phyloP scores from a whole-genome alignment of 2,329 filamentous ascomycete genomes.

The Epichloe baconii region DNA sequence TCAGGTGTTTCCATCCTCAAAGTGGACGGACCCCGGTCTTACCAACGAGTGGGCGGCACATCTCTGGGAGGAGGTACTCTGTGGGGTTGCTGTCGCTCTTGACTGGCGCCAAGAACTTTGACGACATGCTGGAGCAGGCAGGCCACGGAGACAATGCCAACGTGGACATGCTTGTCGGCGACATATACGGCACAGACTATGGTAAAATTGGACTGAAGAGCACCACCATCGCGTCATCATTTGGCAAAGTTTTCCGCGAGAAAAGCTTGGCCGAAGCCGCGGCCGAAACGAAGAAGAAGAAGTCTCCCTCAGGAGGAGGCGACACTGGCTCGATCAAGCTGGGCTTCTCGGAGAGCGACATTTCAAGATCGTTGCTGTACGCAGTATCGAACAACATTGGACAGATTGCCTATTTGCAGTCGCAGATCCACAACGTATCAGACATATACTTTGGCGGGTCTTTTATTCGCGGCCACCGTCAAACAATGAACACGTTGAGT shows the following conservation, averaged over 20 bases:
- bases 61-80: constrained; percentile 94
- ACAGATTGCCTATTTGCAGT: constrained; percentile 95
- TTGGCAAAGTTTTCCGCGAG: constrained; percentile 92
- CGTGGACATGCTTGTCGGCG: constrained; percentile 93
- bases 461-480: constrained; percentile 89
- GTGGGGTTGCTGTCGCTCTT: constrained; percentile 84
- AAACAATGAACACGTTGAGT: constrained; percentile 94
- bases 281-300: constrained; percentile 54
- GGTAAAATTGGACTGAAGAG: constrained; percentile 93
- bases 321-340: constrained; percentile 23
- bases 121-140: constrained; percentile 90
- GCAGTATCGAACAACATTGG: constrained; percentile 97
- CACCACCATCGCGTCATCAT: constrained; percentile 88
- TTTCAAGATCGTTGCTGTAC: constrained; percentile 82
- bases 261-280: constrained; percentile 71
- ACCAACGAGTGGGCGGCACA: constrained; percentile 84
- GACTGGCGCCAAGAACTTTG: constrained; percentile 89
- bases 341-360: constrained; percentile 65
- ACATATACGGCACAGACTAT: constrained; percentile 95
- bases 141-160: constrained; percentile 83
- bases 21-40: constrained; percentile 77
- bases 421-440: constrained; percentile 79
- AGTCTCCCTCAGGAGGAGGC: constrained; percentile 35
- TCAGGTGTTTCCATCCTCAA: constrained; percentile 97
- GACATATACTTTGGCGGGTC: constrained; percentile 96